Conservation (phyloP, 1,139 yeast species). For the Scheffersomyces parashehatae region DNA sequence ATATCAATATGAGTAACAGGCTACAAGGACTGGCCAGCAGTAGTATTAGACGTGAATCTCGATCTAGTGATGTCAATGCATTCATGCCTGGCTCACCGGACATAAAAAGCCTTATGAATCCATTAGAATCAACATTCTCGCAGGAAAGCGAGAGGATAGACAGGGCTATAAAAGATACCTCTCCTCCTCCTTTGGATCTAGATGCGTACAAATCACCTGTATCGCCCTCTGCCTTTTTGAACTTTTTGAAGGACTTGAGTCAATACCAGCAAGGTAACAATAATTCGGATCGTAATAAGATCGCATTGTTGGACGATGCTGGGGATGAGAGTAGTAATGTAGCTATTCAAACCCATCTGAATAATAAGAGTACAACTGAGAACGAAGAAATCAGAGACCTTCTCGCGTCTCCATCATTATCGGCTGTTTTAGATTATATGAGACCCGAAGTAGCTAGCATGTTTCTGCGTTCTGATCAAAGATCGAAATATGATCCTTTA, state of each 20-base stretch:
- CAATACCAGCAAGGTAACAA: slow-evolving; percentile 8
- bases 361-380: background rate
- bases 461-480: background rate
- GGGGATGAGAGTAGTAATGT: background rate
- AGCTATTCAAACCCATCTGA: slow-evolving; percentile 1
- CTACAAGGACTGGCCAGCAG: too few species aligned
- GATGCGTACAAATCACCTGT: slow-evolving; percentile 2
- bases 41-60: too few species aligned
- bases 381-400: background rate
- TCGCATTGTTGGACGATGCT: background rate
- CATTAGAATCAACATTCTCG: background rate
- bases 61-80: too few species aligned
- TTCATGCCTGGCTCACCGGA: slow-evolving; percentile 10
- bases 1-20: too few species aligned
- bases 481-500: background rate
- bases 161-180: slow-evolving; percentile 1
- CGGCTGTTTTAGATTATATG: slow-evolving; percentile 5
- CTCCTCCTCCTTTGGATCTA: slow-evolving; percentile 11
- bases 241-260: slow-evolving; percentile 21
- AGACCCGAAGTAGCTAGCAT: slow-evolving; percentile 3
- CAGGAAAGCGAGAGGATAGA: background rate
- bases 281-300: slow-evolving; percentile 9
- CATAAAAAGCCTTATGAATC: slow-evolving; percentile 1
- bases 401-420: slow-evolving; percentile 4
- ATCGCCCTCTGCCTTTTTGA: slow-evolving; percentile 21